These are phyloP conservation scores for Mycena pura DNA, from an alignment of 768 basidiomycete genomes.

Conservation along the genomic window DNA sequence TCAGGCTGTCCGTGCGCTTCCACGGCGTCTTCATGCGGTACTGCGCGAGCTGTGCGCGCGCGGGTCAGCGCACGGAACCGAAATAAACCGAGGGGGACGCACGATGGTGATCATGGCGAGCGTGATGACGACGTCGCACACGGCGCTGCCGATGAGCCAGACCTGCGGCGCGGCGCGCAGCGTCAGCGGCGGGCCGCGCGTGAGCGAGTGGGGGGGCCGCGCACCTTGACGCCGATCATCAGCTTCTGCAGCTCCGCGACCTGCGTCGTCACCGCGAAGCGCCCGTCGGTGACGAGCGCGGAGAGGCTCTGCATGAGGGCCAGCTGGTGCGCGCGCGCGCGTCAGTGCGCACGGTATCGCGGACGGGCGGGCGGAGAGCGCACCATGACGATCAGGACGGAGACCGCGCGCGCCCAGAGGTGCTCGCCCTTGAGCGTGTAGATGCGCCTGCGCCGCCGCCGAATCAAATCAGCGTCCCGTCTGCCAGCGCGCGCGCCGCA, in stretches of 20 bases:
- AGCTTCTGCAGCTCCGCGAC: not conserved
- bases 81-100: not conserved
- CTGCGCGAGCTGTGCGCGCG: not conserved
- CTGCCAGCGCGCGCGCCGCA: too few species aligned
- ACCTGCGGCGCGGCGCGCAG: not conserved
- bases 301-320: slow-evolving; percentile 10
- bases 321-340: too few species aligned
- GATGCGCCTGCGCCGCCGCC: slow-evolving; percentile 13
- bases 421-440: slow-evolving; percentile 11
- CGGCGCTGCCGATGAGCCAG: slow-evolving; percentile 22
- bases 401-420: not conserved
- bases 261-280: not conserved
- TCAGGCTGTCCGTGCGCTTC: slow-evolving; percentile 5
- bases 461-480: too few species aligned
- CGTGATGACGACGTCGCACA: slow-evolving; percentile 8
- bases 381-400: not conserved
- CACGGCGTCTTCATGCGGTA: not conserved
- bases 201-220: not conserved
- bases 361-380: too few species aligned
- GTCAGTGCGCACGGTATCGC: too few species aligned
- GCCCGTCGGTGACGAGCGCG: slow-evolving; percentile 3
- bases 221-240: slow-evolving; percentile 12
- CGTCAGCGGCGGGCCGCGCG: too few species aligned
- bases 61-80: not conserved
- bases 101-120: slow-evolving; percentile 9